These are phyloP conservation scores for Cutaneotrichosporon sp. DNA, from an alignment of 1,284 basidiomycete species.

Conservation along the genomic window DNA sequence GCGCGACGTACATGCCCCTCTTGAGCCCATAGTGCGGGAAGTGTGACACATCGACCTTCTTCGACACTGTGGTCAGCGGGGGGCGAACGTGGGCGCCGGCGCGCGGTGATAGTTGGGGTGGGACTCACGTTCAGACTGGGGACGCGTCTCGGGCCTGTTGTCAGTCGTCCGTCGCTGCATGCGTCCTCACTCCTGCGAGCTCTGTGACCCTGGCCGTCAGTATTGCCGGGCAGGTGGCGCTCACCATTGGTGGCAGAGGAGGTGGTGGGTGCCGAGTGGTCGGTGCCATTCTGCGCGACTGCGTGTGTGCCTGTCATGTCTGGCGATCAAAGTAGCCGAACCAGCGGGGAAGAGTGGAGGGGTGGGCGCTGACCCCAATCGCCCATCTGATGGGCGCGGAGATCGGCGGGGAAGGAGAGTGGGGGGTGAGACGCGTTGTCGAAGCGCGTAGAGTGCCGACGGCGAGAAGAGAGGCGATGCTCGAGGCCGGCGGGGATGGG, in stretches of 20 bases:
- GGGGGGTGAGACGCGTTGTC: neutral
- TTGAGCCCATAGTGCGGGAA: conserved; percentile 27
- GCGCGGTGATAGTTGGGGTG: neutral
- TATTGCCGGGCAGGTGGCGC: neutral
- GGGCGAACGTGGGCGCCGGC: neutral
- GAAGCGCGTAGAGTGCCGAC: neutral
- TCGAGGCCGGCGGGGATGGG: neutral
- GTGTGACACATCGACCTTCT: conserved; percentile 27
- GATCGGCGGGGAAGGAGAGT: neutral
- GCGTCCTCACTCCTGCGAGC: neutral
- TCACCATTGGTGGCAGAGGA: neutral
- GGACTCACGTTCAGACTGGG: conserved; percentile 3
- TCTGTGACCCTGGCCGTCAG: neutral
- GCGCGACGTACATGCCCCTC: conserved; percentile 21
- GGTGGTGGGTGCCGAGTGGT: neutral
- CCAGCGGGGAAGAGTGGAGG: neutral
- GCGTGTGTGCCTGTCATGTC: neutral
- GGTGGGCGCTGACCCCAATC: neutral
- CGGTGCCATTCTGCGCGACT: neutral
- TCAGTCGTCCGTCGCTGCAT: neutral
- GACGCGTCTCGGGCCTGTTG: neutral
- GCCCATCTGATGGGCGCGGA: neutral
- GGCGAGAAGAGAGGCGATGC: neutral
- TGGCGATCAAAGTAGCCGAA: neutral
- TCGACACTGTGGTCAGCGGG: neutral